These are phyloP conservation scores for Teratosphaeria epicoccoides DNA, from an alignment of 2,329 filamentous ascomycete genomes.

Conservation along the genomic window DNA sequence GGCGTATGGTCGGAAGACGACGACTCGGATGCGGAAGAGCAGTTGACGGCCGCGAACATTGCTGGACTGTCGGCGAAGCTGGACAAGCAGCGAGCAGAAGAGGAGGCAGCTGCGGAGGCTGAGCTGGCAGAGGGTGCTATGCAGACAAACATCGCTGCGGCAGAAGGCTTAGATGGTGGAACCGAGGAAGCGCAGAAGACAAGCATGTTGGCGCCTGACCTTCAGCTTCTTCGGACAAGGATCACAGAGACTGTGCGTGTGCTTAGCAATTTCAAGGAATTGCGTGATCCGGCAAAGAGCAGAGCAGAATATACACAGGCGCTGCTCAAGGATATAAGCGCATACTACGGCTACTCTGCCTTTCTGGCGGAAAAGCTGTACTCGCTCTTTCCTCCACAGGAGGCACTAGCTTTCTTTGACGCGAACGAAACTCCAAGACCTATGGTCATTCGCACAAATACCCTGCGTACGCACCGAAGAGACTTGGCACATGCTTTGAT, in stretches of 20 bases:
- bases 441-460: slow-evolving; percentile 94
- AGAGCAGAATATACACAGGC: slow-evolving; percentile 80
- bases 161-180: slow-evolving; percentile 50
- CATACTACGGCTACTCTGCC: slow-evolving; percentile 91
- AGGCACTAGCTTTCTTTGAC: slow-evolving; percentile 97
- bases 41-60: slow-evolving; percentile 90
- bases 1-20: slow-evolving; percentile 93
- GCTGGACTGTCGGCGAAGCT: slow-evolving; percentile 79
- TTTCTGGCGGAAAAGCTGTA: slow-evolving; percentile 95
- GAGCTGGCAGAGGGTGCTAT: slow-evolving; percentile 77
- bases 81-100: slow-evolving; percentile 63
- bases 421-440: slow-evolving; percentile 92
- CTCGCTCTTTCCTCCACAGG: slow-evolving; percentile 79
- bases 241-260: slow-evolving; percentile 92
- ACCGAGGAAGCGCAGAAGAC: slow-evolving; percentile 50
- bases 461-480: slow-evolving; percentile 62
- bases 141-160: slow-evolving; percentile 84
- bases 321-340: slow-evolving; percentile 81
- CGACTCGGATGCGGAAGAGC: slow-evolving; percentile 77
- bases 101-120: slow-evolving; percentile 71
- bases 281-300: slow-evolving; percentile 69
- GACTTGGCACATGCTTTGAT: slow-evolving; percentile 89
- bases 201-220: slow-evolving; percentile 66
- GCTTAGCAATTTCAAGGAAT: slow-evolving; percentile 73
- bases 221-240: slow-evolving; percentile 76